These are phyloP conservation scores for Candida alai DNA, from an alignment of 805 yeast species.

Conservation along the genomic window DNA sequence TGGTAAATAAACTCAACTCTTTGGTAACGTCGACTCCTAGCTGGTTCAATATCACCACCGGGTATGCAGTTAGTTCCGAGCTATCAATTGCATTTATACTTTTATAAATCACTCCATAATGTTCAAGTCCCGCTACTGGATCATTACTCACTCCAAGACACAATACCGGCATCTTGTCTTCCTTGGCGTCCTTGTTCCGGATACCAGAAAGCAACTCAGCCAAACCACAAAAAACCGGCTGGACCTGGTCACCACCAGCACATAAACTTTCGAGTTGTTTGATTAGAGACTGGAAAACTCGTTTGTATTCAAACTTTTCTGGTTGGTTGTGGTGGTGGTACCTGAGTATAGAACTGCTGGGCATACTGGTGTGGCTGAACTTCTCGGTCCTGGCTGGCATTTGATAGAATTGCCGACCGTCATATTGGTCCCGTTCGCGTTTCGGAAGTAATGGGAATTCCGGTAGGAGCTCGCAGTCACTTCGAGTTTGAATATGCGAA, in stretches of 20 bases:
- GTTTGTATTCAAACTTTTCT: too few relatives aligned
- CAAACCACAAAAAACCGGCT: constrained; percentile 2
- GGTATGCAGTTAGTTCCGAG: background rate
- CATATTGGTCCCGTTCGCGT: constrained; percentile 14
- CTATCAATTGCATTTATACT: background rate
- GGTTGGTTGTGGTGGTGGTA: too few relatives aligned
- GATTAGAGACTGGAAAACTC: too few relatives aligned
- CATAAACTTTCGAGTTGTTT: background rate
- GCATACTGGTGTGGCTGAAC: too few relatives aligned
- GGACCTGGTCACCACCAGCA: background rate
- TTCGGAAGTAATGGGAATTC: constrained; percentile 17
- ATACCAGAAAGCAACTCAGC: background rate
- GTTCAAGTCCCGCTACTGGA: background rate
- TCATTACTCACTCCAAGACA: too few relatives aligned
- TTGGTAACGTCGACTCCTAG: background rate
- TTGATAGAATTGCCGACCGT: constrained; percentile 7
- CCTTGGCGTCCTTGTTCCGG: background rate
- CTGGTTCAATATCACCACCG: constrained; percentile 5
- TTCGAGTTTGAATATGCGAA: constrained; percentile 13
- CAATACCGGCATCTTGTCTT: too few relatives aligned
- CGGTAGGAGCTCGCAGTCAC: constrained; percentile 7
- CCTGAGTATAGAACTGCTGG: too few relatives aligned
- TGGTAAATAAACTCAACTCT: constrained; percentile 2
- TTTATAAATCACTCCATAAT: constrained; percentile 1
- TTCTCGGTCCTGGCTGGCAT: background rate